These are phyloP conservation scores for Arthrobotrys sphaeroides DNA, from an alignment of 2,329 filamentous ascomycete genomes.

Conservation along the genomic window DNA sequence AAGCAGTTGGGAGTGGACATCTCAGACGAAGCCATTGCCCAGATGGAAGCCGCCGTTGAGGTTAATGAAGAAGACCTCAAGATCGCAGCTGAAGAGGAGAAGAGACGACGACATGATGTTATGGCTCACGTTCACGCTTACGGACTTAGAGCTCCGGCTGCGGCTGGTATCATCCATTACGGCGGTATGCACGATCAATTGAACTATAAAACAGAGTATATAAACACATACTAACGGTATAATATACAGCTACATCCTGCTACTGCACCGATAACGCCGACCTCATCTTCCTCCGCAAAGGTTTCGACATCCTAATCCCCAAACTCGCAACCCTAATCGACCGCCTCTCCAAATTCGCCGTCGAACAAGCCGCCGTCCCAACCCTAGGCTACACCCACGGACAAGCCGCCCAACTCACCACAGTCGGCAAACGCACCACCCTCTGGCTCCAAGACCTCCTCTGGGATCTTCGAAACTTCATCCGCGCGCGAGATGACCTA, in stretches of 20 bases:
- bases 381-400: slow-evolving; percentile 79
- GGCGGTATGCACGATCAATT: slow-evolving; percentile 52
- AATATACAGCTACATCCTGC: slow-evolving; percentile 62
- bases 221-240: too few relatives aligned
- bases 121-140: slow-evolving; percentile 78
- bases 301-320: slow-evolving; percentile 76
- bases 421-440: slow-evolving; percentile 74
- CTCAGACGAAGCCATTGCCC: slow-evolving; percentile 75
- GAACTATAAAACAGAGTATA: too few relatives aligned
- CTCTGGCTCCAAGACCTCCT: slow-evolving; percentile 80
- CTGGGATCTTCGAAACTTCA: slow-evolving; percentile 78
- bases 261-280: slow-evolving; percentile 80
- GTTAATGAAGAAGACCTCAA: slow-evolving; percentile 82
- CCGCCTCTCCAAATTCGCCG: slow-evolving; percentile 77
- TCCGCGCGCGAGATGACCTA: slow-evolving; percentile 73
- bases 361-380: slow-evolving; percentile 76
- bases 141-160: slow-evolving; percentile 76
- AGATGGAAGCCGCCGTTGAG: slow-evolving; percentile 78
- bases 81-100: slow-evolving; percentile 79
- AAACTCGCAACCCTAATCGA: slow-evolving; percentile 82
- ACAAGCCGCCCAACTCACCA: slow-evolving; percentile 67
- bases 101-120: slow-evolving; percentile 72
- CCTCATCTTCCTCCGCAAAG: slow-evolving; percentile 78
- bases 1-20: slow-evolving; percentile 82
- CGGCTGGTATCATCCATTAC: slow-evolving; percentile 84